phyloP scores from a whole-genome alignment of 768 basidiomycete genomes.

The Boletus pseudopeckii region DNA sequence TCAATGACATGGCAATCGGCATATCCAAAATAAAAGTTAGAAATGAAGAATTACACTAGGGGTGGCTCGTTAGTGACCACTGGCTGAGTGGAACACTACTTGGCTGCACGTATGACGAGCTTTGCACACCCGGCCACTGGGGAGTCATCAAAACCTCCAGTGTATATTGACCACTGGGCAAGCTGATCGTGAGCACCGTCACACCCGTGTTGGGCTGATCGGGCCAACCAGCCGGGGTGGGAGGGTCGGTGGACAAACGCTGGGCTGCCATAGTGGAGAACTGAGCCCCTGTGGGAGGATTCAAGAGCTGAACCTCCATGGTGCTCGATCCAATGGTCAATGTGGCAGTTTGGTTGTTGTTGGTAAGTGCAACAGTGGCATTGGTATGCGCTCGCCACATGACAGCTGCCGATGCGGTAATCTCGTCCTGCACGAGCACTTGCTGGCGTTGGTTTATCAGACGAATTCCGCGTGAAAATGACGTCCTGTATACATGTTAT shows the following conservation, averaged over 20 bases:
- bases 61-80: constrained; percentile 81
- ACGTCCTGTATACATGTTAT: constrained; percentile 43
- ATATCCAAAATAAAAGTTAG: background rate
- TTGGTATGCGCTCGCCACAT: constrained; percentile 98
- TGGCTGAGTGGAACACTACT: constrained; percentile 60
- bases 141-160: constrained; percentile 90
- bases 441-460: constrained; percentile 80
- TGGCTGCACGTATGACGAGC: constrained; percentile 63
- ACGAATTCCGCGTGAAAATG: constrained; percentile 82
- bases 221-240: constrained; percentile 50
- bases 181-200: constrained; percentile 70
- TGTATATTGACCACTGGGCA: constrained; percentile 65
- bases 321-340: constrained; percentile 68
- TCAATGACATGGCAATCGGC: constrained; percentile 1
- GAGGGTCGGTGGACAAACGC: constrained; percentile 58
- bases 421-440: constrained; percentile 92
- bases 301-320: constrained; percentile 62
- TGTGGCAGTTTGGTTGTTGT: constrained; percentile 64
- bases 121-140: constrained; percentile 76
- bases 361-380: constrained; percentile 63
- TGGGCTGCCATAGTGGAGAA: constrained; percentile 57
- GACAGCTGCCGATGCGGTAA: constrained; percentile 53
- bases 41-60: constrained; percentile 16
- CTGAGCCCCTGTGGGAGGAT: constrained; percentile 58
- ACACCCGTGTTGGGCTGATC: constrained; percentile 81